Evolutionary conservation across 768 basidiomycete genomes (phyloP), one percentile per base, ranked within the genome.

Genomic region (Kwoniella shandongensis): DNA sequence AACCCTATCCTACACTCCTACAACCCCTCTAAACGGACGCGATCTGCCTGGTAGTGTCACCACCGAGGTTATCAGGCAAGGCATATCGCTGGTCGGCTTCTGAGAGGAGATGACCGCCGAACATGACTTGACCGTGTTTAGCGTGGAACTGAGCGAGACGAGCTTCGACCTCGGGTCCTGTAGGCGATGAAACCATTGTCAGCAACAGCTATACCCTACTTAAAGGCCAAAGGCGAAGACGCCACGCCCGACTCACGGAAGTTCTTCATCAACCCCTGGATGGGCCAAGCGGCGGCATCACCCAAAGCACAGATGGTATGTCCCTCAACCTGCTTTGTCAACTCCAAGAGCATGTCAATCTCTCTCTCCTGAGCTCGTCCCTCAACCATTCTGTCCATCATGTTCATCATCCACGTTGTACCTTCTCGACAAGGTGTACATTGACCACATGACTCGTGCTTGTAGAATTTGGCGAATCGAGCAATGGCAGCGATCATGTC

Each of bases 361-460:
- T 99, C 94, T 57, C 94, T 86, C 63, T 83, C 82, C 70, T 93
- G 89, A 0, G 87, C 89, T 11, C 93, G 84, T 2, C 94, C 94
- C 72, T 89, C 88, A 17, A 88, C 90, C 81, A 99, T 85, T 44
- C 94, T 86, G 75, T 91, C 84, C 94, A 99, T 99, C 91, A 98
- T 97, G 79, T 97, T 94, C 85, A 88, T 90, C 89, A 99, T 91
- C 94, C 94, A 98, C 0, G 91, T 96, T 1, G 94, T 98, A 35
- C 75, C 75, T 62, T 76, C 77, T 63, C 77, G 62, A 76, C 91
- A 94, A 3, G 92, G 91, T 11, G 91, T 93, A 69, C 93, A 97
- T 75, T 98, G 94, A 13, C 94, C 93, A 67, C 93, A 98, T 0
- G 91, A 94, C 75, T 98, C 94, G 79, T 97, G 94, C 78, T 96